Base-by-base conservation (phyloP, 1,284 basidiomycete genomes). In the Boletus holoroseus region DNA sequence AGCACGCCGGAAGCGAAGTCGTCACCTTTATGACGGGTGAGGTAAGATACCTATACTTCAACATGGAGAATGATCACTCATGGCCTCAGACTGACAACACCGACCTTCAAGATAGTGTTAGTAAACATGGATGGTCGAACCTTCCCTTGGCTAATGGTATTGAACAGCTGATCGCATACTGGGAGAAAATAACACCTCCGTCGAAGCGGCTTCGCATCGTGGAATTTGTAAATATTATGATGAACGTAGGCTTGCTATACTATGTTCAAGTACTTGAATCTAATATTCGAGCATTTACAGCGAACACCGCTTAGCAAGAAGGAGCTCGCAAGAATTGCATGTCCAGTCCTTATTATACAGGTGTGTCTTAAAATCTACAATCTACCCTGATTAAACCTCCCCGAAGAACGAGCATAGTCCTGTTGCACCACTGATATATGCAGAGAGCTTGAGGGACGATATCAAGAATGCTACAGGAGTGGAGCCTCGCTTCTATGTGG, bases 331-430 rank as follows among this genome's bases (percentile, higher is more conserved):
- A 61, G 67, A 32, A 76, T 88, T 46, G 76, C 63, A 6, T 78
- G 79, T 56, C 86, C 85, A 1, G 77, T 84, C 12, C 69, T 88
- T 18, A 77, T 88, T n/a, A 76, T 88, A 45, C 86, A 88, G 68
- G 86, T 86, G 45, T 43, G 55, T 55, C 30, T 15, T 16, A 43
- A 26, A 9, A n/a, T 36, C 20, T 47, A 26, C 15, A 34, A 26
- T 22, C 34, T 15, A n/a, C 13, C 34, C 9, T 44, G 18, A 28
- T 44, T 50, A 38, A 55, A 16, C 39, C 35, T 36, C 56, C 27
- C 18, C 27, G 3, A 41, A 87, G 85, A 82, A 82, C 5, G 83
- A 87, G 54, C 68, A 71, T 15, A 82, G 78, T 55, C 72, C 77
- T 28, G 63, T 74, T 8, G 79, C 76, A 55, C 78, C 83, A 2